These are phyloP conservation scores for Diutina pseudorugosa DNA, from an alignment of 1,139 yeast genomes.

Conservation along the genomic window DNA sequence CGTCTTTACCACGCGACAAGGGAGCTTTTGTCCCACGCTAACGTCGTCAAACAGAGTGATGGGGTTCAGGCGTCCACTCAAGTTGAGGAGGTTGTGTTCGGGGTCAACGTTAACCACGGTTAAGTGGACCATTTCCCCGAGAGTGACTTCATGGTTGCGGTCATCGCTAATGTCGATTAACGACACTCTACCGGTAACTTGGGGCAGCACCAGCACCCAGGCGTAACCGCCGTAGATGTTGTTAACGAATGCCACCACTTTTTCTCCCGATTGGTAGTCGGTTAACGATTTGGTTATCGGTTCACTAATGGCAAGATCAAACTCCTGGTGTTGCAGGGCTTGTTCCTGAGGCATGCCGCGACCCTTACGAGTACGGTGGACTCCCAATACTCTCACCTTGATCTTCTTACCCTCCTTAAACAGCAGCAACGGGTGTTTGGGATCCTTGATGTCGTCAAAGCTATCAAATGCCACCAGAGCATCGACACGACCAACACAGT, in stretches of 20 bases:
- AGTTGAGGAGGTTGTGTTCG: conserved; percentile 37
- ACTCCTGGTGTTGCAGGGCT: conserved; percentile 28
- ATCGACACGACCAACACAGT: conserved; percentile 72
- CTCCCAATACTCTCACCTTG: conserved; percentile 63
- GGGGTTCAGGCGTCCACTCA: conserved; percentile 36
- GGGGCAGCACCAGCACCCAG: conserved; percentile 2
- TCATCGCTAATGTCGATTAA: background rate
- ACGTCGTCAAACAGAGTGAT: conserved; percentile 38
- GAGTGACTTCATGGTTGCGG: conserved; percentile 40
- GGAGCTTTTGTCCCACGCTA: conserved; percentile 44
- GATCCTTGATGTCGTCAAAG: conserved; percentile 44
- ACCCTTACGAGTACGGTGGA: conserved; percentile 62
- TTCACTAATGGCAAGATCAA: background rate
- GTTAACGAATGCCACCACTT: background rate
- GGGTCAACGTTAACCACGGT: conserved; percentile 42
- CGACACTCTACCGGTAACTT: background rate
- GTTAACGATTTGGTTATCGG: conserved; percentile 9
- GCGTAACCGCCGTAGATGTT: background rate
- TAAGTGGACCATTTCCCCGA: conserved; percentile 60
- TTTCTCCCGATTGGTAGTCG: conserved; percentile 27
- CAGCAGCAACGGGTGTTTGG: conserved; percentile 43
- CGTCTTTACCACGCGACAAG: conserved; percentile 57
- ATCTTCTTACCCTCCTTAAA: conserved; percentile 50
- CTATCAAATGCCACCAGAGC: conserved; percentile 56
- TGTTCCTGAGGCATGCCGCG: conserved; percentile 54